Percentiles rank a stretch among this genome's conserved stretches.
phyloP scores from a whole-genome alignment of 2,329 filamentous ascomycete species.

The Fusarium falciforme region DNA sequence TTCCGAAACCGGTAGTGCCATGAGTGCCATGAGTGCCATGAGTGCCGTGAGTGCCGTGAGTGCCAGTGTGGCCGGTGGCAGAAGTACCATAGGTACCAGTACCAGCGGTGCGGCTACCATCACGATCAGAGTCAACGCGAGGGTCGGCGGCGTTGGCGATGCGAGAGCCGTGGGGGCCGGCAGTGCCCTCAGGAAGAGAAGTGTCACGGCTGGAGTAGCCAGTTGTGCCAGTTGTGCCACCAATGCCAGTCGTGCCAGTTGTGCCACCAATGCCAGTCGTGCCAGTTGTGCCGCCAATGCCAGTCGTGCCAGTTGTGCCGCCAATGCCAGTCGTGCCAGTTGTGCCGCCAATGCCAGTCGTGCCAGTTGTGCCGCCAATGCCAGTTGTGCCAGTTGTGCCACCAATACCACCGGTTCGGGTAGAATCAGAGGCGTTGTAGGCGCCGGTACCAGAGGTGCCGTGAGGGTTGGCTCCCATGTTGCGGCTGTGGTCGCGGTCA shows the following conservation, averaged over 20 bases:
- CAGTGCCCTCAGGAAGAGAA: constrained; percentile 11
- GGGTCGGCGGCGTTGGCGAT: constrained; percentile 64
- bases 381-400: neutral
- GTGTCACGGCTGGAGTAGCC: neutral
- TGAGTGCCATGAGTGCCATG: neutral
- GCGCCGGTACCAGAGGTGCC: constrained; percentile 41
- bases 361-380: neutral
- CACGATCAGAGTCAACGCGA: constrained; percentile 65
- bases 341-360: neutral
- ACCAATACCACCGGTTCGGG: constrained; percentile 43
- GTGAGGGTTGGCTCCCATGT: constrained; percentile 49
- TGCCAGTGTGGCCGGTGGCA: neutral
- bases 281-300: neutral
- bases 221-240: constrained; percentile 1
- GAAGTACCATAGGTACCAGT: constrained; percentile 9
- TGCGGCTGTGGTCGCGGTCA: constrained; percentile 56
- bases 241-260: neutral
- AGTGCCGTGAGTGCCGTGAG: neutral
- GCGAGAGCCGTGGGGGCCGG: constrained; percentile 59
- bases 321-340: constrained; percentile 1
- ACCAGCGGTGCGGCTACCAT: constrained; percentile 38
- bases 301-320: constrained; percentile 1
- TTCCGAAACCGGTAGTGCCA: neutral
- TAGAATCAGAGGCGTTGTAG: constrained; percentile 50
- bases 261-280: neutral